Evolutionary conservation across 306 rosid species (phyloP).

Genomic region (Castanea mollissima): DNA sequence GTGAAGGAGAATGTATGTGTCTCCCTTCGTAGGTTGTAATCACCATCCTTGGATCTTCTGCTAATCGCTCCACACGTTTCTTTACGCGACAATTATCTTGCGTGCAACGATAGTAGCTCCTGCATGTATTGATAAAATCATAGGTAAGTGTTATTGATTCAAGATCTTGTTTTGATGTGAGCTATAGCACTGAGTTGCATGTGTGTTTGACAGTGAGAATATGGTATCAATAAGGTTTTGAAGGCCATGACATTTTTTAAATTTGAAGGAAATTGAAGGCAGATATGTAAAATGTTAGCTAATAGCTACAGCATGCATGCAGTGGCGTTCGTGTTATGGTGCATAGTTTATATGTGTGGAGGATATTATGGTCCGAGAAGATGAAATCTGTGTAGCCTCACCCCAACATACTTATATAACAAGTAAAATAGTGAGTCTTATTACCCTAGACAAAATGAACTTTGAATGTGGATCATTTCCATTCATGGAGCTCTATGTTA

Average conservation of each 20-base stretch:
- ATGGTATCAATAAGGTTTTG: too few species aligned
- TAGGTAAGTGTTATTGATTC: not conserved
- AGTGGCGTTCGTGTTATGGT: not conserved
- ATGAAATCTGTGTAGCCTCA: too few species aligned
- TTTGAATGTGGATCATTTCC: too few species aligned
- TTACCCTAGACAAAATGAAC: too few species aligned
- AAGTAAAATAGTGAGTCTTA: too few species aligned
- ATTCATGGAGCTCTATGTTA: too few species aligned
- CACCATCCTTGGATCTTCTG: slow-evolving; percentile 98
- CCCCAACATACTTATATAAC: too few species aligned
- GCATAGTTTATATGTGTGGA: not conserved
- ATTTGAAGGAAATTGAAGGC: not conserved
- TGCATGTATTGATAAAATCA: slow-evolving; percentile 17
- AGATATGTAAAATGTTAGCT: too few species aligned
- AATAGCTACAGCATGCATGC: not conserved
- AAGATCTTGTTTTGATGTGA: not conserved
- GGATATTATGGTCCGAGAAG: not conserved
- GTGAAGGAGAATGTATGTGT: slow-evolving; percentile 83
- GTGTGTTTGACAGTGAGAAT: too few species aligned
- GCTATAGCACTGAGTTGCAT: too few species aligned
- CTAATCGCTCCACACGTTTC: slow-evolving; percentile 89
- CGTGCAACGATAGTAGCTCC: slow-evolving; percentile 97
- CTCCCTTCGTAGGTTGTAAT: slow-evolving; percentile 97
- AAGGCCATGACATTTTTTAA: too few species aligned
- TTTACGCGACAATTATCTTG: slow-evolving; percentile 90